Base-by-base conservation (phyloP, 805 yeast genomes). In the Sungouiella blattae region DNA sequence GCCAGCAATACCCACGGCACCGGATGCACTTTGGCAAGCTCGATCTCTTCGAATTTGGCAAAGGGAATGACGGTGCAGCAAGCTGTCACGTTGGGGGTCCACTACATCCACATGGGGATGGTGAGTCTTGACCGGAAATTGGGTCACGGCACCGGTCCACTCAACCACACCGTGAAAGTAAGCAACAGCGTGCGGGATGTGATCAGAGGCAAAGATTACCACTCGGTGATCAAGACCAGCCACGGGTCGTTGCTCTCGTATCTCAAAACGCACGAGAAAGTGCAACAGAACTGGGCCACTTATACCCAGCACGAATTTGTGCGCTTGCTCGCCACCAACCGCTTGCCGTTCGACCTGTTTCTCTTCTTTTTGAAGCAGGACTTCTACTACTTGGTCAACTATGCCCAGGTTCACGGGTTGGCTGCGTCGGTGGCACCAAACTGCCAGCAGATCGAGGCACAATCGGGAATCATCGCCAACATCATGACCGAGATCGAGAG, bases 11-110 rank as follows among this genome's bases (percentile, higher is more conserved):
- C 86, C 1, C 96, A 88, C 56, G 96, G 96, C 9, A 86, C 96
- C 3, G 96, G 96, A 1, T 88, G 96, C 58, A 84, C 96, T 0
- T 65, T 88, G 33, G 78, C 94, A 0, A 80, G 95, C 0, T 72
- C 95, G 0, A 81, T 88, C 43, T 80, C 93, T 0, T 78, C 93
- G 2, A 77, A 83, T 46, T 47, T 87, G 17, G 89, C 95, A 3
- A 67, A 67, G 23, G 81, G 80, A 0, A 44, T 52, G 23, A 22
- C 63, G 0, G 49, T 85, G 6, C 43, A 47, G 3, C 67, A 66
- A 2, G 66, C 95, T 0, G 73, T 84, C 6, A 67, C 67, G 6
- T 60, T 69, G 14, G 77, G 83, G 0, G 73, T 86, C 31, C 73
- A 73, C 43, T 88, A 76, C 51, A 79, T 87, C 11, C 87, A 80